phyloP scores from a whole-genome alignment of 352 stramenopile genomes.

The Globisporangium perplexum region DNA sequence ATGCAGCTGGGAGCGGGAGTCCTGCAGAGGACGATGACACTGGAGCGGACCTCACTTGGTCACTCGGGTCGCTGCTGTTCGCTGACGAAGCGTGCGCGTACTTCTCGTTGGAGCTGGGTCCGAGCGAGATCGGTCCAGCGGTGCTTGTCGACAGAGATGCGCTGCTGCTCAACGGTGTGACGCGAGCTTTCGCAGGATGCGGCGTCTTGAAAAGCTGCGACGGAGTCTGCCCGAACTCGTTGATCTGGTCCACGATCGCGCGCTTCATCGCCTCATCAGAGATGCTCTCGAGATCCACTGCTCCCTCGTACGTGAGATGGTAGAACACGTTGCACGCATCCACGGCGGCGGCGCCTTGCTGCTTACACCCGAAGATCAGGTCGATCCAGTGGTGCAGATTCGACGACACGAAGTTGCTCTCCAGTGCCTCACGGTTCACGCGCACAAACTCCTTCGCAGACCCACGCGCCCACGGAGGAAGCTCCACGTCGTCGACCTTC shows the following conservation, averaged over 20 bases:
- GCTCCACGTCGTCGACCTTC: constrained; percentile 84
- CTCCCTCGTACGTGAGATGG: constrained; percentile 96
- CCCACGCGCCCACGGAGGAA: constrained; percentile 93
- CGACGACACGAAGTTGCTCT: constrained; percentile 94
- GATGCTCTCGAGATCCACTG: constrained; percentile 93
- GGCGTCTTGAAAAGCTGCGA: constrained; percentile 90
- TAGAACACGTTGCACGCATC: constrained; percentile 97
- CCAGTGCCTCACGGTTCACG: constrained; percentile 92
- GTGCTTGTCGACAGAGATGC: neutral
- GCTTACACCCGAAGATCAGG: constrained; percentile 97
- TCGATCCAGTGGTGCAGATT: constrained; percentile 98
- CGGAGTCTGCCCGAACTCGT: constrained; percentile 97
- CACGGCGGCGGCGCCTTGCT: constrained; percentile 91
- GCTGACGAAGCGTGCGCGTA: neutral
- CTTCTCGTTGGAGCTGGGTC: neutral
- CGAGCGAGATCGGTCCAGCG: neutral
- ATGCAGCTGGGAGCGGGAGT: constrained; percentile 4
- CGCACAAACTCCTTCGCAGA: constrained; percentile 94
- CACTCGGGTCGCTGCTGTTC: neutral
- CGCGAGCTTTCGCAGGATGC: constrained; percentile 42
- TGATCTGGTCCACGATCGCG: constrained; percentile 95
- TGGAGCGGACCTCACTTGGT: constrained; percentile 3
- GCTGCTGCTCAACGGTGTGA: neutral
- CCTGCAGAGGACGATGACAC: neutral
- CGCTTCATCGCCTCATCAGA: constrained; percentile 48